Evolutionary conservation across 148 eudicot genomes (phyloP), one percentile per base, ranked within the genome.

Genomic region (Arctostaphylos glauca): DNA sequence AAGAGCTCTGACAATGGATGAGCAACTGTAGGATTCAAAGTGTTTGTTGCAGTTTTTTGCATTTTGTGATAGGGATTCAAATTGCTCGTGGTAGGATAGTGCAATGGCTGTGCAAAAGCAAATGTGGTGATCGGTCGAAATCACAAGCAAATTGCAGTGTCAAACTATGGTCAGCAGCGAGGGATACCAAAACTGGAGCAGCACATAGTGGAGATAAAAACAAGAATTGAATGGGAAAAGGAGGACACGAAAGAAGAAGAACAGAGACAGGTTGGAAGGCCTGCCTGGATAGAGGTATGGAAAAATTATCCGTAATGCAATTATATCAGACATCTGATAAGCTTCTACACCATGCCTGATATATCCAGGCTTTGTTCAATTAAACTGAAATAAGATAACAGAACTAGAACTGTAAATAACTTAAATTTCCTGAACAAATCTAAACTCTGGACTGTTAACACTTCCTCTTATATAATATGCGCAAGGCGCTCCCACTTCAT

Each of bases 251-350:
- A 21, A 48, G 55, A 49, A 4, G 55, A 74, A 48, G 18, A 74
- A 1, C 14, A 48, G 56, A 74, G 38, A 16, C 47, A 48, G 55
- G 6, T 41, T 4, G 55, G 41, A 74, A 72, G 76, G 50, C 21
- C 47, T 19, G 41, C 53, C 47, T 16, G 38, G 74, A 70, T 47
- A 70, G 74, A 68, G 74, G 48, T 41, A 70, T 43, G n/a, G 48
- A n/a, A 43, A 70, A 43, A 70, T 25, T 41, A 14, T 70, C 74
- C 41, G 48, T 70, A 38, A 70, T 70, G 38, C n/a, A 15, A 70
- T 70, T 70, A 70, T 5, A 43, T 47, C 74, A 70, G 25, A 70
- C 47, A 70, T 43, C 49, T 14, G 74, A 70, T 70, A 70, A 70
- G 74, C 15, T 68, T 48, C 49, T 41, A 70, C 49, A 70, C 47